Percentiles rank a stretch among this genome's conserved stretches.
phyloP scores from a whole-genome alignment of 2,329 filamentous ascomycete genomes.

The Neofusicoccum sp. region DNA sequence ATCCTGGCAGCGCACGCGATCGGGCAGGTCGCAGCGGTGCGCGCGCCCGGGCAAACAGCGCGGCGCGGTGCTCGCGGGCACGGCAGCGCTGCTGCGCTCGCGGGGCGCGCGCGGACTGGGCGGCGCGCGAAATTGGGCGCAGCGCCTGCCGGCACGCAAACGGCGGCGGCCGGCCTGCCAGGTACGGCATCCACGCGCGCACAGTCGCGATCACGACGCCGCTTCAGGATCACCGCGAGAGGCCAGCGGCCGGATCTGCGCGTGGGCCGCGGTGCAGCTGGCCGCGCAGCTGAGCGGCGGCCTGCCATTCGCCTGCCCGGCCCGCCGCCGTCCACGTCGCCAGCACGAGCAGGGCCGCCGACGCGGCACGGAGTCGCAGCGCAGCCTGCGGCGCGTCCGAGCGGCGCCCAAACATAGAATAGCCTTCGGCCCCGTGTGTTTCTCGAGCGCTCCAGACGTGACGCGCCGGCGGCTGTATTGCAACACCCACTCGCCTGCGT shows the following conservation, averaged over 20 bases:
- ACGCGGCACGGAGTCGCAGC: background rate
- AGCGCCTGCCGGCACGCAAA: background rate
- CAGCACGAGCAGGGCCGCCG: background rate
- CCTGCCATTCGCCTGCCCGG: background rate
- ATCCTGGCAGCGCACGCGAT: conserved; percentile 18
- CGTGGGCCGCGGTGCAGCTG: background rate
- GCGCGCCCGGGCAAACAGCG: conserved; percentile 13
- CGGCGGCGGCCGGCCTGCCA: background rate
- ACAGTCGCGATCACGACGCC: background rate
- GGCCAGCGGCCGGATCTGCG: conserved; percentile 4
- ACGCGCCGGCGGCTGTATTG: background rate
- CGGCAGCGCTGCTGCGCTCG: background rate
- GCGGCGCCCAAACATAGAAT: conserved; percentile 6
- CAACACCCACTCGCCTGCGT: too few species aligned
- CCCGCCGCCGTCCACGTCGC: background rate
- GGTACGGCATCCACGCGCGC: conserved; percentile 3
- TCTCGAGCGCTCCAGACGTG: conserved; percentile 3
- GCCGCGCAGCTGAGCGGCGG: background rate
- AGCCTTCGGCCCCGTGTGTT: background rate
- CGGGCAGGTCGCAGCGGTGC: conserved; percentile 14
- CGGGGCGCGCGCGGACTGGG: background rate
- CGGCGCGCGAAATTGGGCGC: too few species aligned
- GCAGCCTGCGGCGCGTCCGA: background rate
- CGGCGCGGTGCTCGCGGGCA: background rate
- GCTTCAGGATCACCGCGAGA: conserved; percentile 1